Evolutionary conservation across 805 yeast genomes (phyloP), one percentile per base, ranked within the genome.

Genomic region (Candida parachauliodes): DNA sequence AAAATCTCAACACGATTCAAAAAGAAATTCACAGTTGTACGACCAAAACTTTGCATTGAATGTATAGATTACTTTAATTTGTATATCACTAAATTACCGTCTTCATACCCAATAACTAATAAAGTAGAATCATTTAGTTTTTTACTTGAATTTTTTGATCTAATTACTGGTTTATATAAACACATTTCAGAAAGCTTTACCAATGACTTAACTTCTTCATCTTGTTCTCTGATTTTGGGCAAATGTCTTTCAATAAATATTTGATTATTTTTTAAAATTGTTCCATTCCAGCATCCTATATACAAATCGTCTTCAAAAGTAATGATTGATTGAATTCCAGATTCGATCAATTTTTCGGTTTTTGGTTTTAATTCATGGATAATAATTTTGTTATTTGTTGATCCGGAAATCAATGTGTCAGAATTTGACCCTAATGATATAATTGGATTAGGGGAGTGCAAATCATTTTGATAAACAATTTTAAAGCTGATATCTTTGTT

Each of bases 391-490:
- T 74, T 71, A n/a, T 68, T 57, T 0, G 81, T 62, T 0, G 83
- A 77, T 0, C 80, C 72, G 2, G 74, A 59, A 2, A 73, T 41
- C 0, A 78, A 39, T 3, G 37, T 43, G 16, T 50, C 44, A 0
- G 40, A 19, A 43, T 11, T 66, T 70, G 37, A 53, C 50, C 48
- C 52, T 12, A 80, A 39, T 0, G 78, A 62, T 0, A 78, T 53
- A 1, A 79, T 61, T 1, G 87, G 85, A 52, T 74, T 72, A 0
- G 86, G 86, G 8, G 48, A 52, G 43, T 76, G 80, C 3, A 52
- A 46, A 3, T 59, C 45, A 42, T 59, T 54, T 10, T 55, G 46
- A 16, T 51, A 48, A 0, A 59, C 38, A 14, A 45, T 37, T 12
- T 31, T 48, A 34, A 47, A 32, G 21, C 37, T 44, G 2, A 58